Evolutionary conservation across 2,329 filamentous ascomycete species (phyloP).

Genomic region (Alternaria gaisen): DNA sequence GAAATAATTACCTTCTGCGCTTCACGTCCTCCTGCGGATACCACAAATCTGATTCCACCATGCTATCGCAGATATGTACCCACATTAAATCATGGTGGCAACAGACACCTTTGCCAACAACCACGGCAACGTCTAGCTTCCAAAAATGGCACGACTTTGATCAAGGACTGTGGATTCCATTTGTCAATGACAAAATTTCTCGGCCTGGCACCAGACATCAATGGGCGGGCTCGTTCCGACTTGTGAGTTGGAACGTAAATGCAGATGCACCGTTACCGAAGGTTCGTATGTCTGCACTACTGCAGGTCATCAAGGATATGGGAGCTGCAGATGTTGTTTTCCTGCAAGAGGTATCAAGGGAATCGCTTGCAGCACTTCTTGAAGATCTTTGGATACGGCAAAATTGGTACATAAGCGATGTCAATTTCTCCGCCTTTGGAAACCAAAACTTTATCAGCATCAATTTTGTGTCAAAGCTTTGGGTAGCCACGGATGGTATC

Average conservation of each 20-base stretch:
- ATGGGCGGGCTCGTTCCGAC: conserved; percentile 11
- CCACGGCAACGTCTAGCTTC: conserved; percentile 5
- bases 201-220: neutral
- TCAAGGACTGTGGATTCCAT: neutral
- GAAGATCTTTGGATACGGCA: conserved; percentile 5
- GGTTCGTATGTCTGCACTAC: conserved; percentile 10
- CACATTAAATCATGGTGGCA: conserved; percentile 12
- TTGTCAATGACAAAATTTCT: neutral
- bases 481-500: neutral
- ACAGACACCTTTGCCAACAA: conserved; percentile 9
- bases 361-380: conserved; percentile 1
- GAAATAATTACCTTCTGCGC: neutral
- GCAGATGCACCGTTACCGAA: neutral
- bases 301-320: neutral
- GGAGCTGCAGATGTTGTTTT: conserved; percentile 5
- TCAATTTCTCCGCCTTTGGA: neutral
- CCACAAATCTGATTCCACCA: neutral
- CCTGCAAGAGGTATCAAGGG: conserved; percentile 10
- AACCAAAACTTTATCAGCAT: conserved; percentile 8
- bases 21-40: neutral
- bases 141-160: conserved; percentile 9
- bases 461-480: neutral
- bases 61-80: conserved; percentile 10
- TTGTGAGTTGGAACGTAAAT: conserved; percentile 13
- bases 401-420: conserved; percentile 11